These are phyloP conservation scores for Quillaja saponaria DNA, from an alignment of 306 rosid genomes.

Conservation along the genomic window DNA sequence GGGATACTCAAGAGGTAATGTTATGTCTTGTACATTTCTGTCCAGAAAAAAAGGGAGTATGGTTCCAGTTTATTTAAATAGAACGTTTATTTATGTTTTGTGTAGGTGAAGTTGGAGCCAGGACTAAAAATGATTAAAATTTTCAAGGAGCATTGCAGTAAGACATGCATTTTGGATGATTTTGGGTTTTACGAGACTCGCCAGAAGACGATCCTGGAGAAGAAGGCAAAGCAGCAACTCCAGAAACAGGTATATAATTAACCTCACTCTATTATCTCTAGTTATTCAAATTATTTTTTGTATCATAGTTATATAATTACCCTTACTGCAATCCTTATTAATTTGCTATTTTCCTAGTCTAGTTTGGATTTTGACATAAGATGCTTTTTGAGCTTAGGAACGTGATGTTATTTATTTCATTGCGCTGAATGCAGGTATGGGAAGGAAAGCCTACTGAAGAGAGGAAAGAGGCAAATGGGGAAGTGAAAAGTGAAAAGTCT, in stretches of 20 bases:
- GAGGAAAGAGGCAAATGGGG: constrained; percentile 62
- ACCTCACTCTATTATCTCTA: too few species aligned
- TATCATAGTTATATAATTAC: too few species aligned
- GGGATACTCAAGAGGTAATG: constrained; percentile 95
- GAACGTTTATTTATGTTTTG: constrained; percentile 20
- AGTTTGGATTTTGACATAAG: too few species aligned
- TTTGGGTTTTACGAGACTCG: constrained; percentile 86
- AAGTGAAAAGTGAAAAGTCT: constrained; percentile 40
- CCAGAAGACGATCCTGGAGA: constrained; percentile 86
- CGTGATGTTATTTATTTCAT: background rate
- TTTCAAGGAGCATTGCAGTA: constrained; percentile 76
- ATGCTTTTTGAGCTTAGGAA: background rate
- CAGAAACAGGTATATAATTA: constrained; percentile 89
- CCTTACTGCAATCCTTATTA: too few species aligned
- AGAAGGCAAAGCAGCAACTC: constrained; percentile 81
- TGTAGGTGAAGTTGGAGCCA: constrained; percentile 77
- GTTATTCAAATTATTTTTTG: too few species aligned
- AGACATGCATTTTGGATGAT: constrained; percentile 88
- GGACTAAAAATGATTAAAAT: constrained; percentile 71
- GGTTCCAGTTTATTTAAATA: too few species aligned
- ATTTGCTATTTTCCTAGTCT: too few species aligned
- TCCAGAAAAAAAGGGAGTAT: too few species aligned
- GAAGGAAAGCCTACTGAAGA: constrained; percentile 82
- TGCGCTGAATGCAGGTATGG: constrained; percentile 63
- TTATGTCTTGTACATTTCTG: too few species aligned